These are phyloP conservation scores for Hyphopichia wangnamkhiaoensis DNA, from an alignment of 1,139 yeast species.

Conservation along the genomic window DNA sequence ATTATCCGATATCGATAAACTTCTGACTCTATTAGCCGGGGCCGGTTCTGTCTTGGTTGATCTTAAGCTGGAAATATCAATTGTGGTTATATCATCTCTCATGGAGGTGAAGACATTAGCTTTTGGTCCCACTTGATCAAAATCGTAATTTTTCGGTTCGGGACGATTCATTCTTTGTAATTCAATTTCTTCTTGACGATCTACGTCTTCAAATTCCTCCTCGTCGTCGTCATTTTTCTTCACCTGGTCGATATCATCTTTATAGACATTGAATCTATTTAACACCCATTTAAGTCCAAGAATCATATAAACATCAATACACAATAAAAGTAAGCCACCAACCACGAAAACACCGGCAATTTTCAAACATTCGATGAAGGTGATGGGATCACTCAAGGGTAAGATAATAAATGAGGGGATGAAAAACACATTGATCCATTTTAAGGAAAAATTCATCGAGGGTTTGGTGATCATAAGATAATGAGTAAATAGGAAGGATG, in stretches of 20 bases:
- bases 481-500: slow-evolving; percentile 35
- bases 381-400: slow-evolving; percentile 64
- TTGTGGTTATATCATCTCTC: slow-evolving; percentile 41
- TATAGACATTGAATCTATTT: slow-evolving; percentile 17
- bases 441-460: slow-evolving; percentile 66
- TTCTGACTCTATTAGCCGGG: slow-evolving; percentile 2
- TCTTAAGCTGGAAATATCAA: slow-evolving; percentile 26
- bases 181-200: slow-evolving; percentile 25
- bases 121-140: slow-evolving; percentile 5
- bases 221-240: slow-evolving; percentile 11
- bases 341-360: slow-evolving; percentile 72
- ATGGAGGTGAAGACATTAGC: slow-evolving; percentile 23
- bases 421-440: slow-evolving; percentile 80
- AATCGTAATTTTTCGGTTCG: slow-evolving; percentile 11
- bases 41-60: slow-evolving; percentile 16
- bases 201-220: slow-evolving; percentile 9
- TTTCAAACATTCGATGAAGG: slow-evolving; percentile 67
- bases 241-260: slow-evolving; percentile 9
- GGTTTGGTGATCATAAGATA: slow-evolving; percentile 55
- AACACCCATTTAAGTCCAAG: slow-evolving; percentile 24
- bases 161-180: slow-evolving; percentile 17
- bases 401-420: slow-evolving; percentile 74
- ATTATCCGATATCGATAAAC: slow-evolving; percentile 14
- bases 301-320: slow-evolving; percentile 43
- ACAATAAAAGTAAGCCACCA: slow-evolving; percentile 59